Evolutionary conservation across 2,329 filamentous ascomycete genomes (phyloP).

Genomic region (Xylaria multiplex): DNA sequence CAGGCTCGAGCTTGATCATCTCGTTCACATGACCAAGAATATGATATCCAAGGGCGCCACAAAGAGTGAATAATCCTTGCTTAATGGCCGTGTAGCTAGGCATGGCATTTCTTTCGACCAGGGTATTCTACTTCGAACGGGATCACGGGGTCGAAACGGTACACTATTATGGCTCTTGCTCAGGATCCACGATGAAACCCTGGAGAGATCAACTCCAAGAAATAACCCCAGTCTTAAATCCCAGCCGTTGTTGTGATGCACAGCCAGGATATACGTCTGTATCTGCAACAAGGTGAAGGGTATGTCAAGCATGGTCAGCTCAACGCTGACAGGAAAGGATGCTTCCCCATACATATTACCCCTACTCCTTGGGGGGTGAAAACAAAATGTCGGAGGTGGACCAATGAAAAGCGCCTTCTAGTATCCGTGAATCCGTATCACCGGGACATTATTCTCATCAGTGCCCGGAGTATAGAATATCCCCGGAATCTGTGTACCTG

Average conservation of each 20-base stretch:
- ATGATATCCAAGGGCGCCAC: slow-evolving; percentile 33
- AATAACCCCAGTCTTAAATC: slow-evolving; percentile 20
- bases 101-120: slow-evolving; percentile 28
- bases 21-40: slow-evolving; percentile 36
- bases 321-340: slow-evolving; percentile 19
- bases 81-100: slow-evolving; percentile 18
- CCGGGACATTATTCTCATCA: slow-evolving; percentile 1
- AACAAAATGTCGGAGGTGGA: background rate
- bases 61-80: slow-evolving; percentile 22
- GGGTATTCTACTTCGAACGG: slow-evolving; percentile 25
- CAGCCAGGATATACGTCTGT: slow-evolving; percentile 25
- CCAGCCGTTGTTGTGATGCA: slow-evolving; percentile 25
- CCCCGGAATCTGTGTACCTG: background rate
- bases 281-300: slow-evolving; percentile 31
- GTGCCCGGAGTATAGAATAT: background rate
- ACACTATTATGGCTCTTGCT: slow-evolving; percentile 20
- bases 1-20: slow-evolving; percentile 34
- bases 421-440: slow-evolving; percentile 10
- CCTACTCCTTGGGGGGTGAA: slow-evolving; percentile 28
- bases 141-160: slow-evolving; percentile 32
- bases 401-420: slow-evolving; percentile 9
- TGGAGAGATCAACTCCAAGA: slow-evolving; percentile 26
- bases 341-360: slow-evolving; percentile 29
- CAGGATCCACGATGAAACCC: slow-evolving; percentile 27
- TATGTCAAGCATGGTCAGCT: slow-evolving; percentile 35